Evolutionary conservation across 768 basidiomycete species (phyloP).

Genomic region (Amanita fuliginea): DNA sequence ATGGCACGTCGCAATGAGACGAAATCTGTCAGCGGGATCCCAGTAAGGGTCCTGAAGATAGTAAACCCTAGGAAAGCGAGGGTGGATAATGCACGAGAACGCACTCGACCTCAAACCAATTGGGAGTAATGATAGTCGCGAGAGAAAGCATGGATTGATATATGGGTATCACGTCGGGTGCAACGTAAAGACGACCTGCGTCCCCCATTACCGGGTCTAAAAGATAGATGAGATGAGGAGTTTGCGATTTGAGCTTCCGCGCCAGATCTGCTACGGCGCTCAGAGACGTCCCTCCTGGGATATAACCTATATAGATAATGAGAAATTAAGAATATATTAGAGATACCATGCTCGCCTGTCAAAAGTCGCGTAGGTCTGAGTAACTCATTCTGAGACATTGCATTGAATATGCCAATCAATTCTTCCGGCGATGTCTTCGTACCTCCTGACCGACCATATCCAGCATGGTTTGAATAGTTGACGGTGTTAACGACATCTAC

Average conservation of each 20-base stretch:
- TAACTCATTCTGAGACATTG: slow-evolving; percentile 68
- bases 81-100: slow-evolving; percentile 24
- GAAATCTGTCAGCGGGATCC: slow-evolving; percentile 54
- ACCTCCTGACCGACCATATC: slow-evolving; percentile 77
- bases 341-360: slow-evolving; percentile 41
- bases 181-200: slow-evolving; percentile 79
- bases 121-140: slow-evolving; percentile 93
- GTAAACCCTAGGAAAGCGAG: slow-evolving; percentile 16
- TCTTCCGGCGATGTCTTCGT: slow-evolving; percentile 70
- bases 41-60: slow-evolving; percentile 58
- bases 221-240: slow-evolving; percentile 66
- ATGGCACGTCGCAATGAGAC: slow-evolving; percentile 60
- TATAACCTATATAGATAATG: slow-evolving; percentile 49
- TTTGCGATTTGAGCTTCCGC: slow-evolving; percentile 42
- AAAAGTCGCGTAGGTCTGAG: slow-evolving; percentile 63
- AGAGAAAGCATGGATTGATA: slow-evolving; percentile 72
- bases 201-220: slow-evolving; percentile 97
- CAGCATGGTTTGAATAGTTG: slow-evolving; percentile 91
- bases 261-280: slow-evolving; percentile 54
- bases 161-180: slow-evolving; percentile 75
- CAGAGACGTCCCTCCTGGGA: slow-evolving; percentile 76
- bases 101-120: slow-evolving; percentile 94
- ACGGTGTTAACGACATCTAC: slow-evolving; percentile 93
- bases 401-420: slow-evolving; percentile 61
- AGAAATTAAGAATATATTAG: not conserved